Conservation (phyloP, 2,329 filamentous ascomycete species). For the Fusarium bulbicola region DNA sequence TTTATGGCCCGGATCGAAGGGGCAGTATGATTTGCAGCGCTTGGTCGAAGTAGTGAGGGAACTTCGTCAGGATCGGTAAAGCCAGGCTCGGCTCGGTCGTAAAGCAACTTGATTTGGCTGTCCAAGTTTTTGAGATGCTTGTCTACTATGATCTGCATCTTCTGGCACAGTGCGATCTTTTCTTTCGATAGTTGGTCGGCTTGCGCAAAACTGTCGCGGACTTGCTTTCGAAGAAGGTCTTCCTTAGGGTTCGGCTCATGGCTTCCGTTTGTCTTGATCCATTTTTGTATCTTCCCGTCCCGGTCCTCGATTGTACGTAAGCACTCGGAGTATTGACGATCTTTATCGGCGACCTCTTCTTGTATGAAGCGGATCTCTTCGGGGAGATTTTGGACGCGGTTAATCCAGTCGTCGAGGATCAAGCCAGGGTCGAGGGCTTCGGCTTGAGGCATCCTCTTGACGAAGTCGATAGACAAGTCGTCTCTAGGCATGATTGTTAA, state of each 20-base stretch:
- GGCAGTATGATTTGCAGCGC: conserved; percentile 60
- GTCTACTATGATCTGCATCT: conserved; percentile 67
- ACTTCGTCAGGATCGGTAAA: conserved; percentile 71
- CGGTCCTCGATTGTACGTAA: conserved; percentile 74
- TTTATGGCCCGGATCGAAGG: conserved; percentile 55
- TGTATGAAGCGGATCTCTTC: conserved; percentile 85
- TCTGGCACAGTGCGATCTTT: conserved; percentile 75
- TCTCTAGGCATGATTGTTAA: conserved; percentile 78
- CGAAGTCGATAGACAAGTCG: conserved; percentile 76
- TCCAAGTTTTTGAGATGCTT: conserved; percentile 72
- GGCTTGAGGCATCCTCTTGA: conserved; percentile 70
- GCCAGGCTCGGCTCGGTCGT: conserved; percentile 68
- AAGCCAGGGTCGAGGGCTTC: conserved; percentile 72
- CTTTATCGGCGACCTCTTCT: conserved; percentile 84
- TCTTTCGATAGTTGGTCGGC: conserved; percentile 78
- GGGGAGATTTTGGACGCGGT: conserved; percentile 79
- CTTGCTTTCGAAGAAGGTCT: conserved; percentile 70
- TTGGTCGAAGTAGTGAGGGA: conserved; percentile 68
- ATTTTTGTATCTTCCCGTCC: conserved; percentile 81
- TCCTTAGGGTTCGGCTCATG: conserved; percentile 80
- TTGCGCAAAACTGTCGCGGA: conserved; percentile 73
- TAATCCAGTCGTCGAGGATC: conserved; percentile 82
- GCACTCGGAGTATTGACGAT: conserved; percentile 75
- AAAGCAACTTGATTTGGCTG: conserved; percentile 67
- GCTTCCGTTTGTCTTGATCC: conserved; percentile 80